These are phyloP conservation scores for Dipteronia sinensis DNA, from an alignment of 345 rosid genomes.

Conservation along the genomic window DNA sequence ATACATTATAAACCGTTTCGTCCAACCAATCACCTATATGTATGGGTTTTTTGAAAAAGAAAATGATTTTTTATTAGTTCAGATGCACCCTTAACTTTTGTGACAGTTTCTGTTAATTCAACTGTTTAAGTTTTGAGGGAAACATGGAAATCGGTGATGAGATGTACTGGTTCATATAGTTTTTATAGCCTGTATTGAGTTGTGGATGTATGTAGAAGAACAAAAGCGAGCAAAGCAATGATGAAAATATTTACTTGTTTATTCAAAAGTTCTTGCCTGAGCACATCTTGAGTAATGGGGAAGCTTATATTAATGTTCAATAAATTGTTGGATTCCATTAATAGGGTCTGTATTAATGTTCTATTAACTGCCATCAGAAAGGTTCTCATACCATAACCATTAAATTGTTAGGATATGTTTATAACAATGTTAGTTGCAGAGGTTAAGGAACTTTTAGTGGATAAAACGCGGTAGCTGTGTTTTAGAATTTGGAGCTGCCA, in stretches of 20 bases:
- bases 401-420: not conserved
- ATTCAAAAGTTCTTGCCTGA: not conserved
- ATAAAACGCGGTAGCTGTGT: not conserved
- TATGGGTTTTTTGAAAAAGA: not conserved
- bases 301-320: not conserved
- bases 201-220: not conserved
- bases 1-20: not conserved
- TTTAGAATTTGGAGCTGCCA: not conserved
- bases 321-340: not conserved
- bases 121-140: not conserved
- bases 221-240: not conserved
- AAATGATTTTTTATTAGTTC: not conserved
- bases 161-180: not conserved
- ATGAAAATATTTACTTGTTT: not conserved
- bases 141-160: not conserved
- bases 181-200: not conserved
- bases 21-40: not conserved
- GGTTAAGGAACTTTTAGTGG: not conserved
- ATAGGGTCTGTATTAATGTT: not conserved
- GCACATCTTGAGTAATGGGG: not conserved
- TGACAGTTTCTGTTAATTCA: not conserved
- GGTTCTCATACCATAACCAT: not conserved
- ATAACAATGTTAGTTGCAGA: not conserved
- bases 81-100: not conserved
- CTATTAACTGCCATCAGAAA: not conserved